These are phyloP conservation scores for Didymellaceae sp. DNA, from an alignment of 2,329 filamentous ascomycete genomes.

Conservation along the genomic window DNA sequence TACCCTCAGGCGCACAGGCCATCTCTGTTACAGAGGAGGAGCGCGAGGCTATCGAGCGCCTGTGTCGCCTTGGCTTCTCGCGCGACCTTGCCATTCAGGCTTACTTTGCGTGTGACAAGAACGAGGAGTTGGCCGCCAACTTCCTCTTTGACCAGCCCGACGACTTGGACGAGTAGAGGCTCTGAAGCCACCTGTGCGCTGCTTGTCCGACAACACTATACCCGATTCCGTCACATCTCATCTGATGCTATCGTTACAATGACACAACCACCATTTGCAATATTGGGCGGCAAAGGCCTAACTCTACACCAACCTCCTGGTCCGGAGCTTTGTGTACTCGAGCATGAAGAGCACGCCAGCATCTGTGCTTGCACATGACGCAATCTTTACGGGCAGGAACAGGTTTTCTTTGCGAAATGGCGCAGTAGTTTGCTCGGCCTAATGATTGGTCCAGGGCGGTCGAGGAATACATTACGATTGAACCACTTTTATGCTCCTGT, in stretches of 20 bases:
- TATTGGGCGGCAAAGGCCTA: conserved; percentile 24
- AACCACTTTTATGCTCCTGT: not conserved
- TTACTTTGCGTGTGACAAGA: conserved; percentile 99
- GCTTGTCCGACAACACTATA: conserved; percentile 33
- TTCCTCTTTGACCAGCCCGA: conserved; percentile 98
- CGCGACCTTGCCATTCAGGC: conserved; percentile 94
- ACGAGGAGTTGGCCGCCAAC: conserved; percentile 97
- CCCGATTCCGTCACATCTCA: conserved; percentile 25
- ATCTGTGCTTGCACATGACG: conserved; percentile 2
- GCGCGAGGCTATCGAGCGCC: conserved; percentile 92
- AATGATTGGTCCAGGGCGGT: not conserved
- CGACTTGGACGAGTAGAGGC: conserved; percentile 67
- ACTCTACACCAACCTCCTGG: conserved; percentile 17
- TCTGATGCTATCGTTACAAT: conserved; percentile 33
- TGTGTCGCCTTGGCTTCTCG: conserved; percentile 92
- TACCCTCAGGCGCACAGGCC: conserved; percentile 86
- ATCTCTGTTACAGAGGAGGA: conserved; percentile 96
- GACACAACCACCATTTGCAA: conserved; percentile 24
- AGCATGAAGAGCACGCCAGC: conserved; percentile 1
- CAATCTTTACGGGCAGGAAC: not conserved
- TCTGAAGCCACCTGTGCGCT: conserved; percentile 21
- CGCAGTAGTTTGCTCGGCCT: conserved; percentile 8
- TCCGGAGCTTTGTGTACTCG: conserved; percentile 11
- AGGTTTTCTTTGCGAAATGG: conserved; percentile 6
- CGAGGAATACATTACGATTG: conserved; percentile 12